A percentile compares a stretch with the other conserved stretches of the same genome.
These are phyloP conservation scores for Trichophyton simii DNA, from an alignment of 2,329 filamentous ascomycete genomes.

Conservation along the genomic window DNA sequence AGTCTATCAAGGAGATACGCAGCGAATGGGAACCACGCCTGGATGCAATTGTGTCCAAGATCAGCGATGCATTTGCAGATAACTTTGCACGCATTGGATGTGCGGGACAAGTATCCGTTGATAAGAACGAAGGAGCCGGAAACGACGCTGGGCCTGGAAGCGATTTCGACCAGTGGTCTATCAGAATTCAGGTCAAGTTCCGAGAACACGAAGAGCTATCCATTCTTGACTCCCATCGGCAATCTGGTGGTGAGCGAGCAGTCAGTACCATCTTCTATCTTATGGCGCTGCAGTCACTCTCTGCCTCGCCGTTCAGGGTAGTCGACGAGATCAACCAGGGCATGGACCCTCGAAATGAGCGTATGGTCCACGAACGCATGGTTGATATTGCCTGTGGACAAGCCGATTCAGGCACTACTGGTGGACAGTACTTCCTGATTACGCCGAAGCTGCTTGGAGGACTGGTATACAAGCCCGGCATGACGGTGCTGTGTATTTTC, in stretches of 20 bases:
- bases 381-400: constrained; percentile 78
- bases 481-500: constrained; percentile 88
- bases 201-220: constrained; percentile 74
- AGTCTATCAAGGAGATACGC: constrained; percentile 53
- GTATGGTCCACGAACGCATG: constrained; percentile 96
- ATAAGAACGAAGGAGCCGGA: constrained; percentile 44
- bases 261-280: constrained; percentile 98
- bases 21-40: constrained; percentile 71
- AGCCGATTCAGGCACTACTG: constrained; percentile 43
- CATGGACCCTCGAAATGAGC: constrained; percentile 97
- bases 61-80: constrained; percentile 81
- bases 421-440: constrained; percentile 81
- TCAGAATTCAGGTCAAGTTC: constrained; percentile 92
- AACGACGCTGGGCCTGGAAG: constrained; percentile 30
- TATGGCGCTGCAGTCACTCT: constrained; percentile 90
- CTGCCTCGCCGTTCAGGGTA: constrained; percentile 88
- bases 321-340: constrained; percentile 99
- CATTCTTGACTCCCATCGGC: constrained; percentile 76
- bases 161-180: constrained; percentile 87
- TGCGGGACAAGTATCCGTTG: constrained; percentile 74
- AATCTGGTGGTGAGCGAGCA: constrained; percentile 89
- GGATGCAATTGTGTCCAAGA: constrained; percentile 62
- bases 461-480: constrained; percentile 73
- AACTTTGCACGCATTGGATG: constrained; percentile 93
- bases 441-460: constrained; percentile 86